Evolutionary conservation across 2,329 filamentous ascomycete genomes (phyloP).

Genomic region (Xylaria arbuscula): DNA sequence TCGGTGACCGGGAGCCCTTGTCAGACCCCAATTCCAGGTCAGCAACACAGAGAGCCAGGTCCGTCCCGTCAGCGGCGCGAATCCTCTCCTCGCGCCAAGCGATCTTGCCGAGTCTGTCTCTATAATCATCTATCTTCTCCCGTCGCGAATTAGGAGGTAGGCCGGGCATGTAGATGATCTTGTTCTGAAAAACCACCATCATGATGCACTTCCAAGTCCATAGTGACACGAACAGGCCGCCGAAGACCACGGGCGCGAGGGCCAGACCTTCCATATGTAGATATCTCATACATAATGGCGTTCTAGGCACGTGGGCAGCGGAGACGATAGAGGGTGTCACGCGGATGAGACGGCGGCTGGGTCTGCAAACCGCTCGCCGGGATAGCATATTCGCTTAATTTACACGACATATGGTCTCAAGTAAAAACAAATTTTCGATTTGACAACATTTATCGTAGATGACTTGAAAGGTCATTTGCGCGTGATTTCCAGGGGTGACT

Average conservation of each 20-base stretch:
- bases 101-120: constrained; percentile 68
- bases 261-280: constrained; percentile 58
- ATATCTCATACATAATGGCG: constrained; percentile 43
- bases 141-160: constrained; percentile 76
- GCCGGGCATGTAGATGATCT: constrained; percentile 84
- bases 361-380: constrained; percentile 33
- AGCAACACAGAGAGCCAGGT: constrained; percentile 58
- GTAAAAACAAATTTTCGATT: neutral
- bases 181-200: constrained; percentile 82
- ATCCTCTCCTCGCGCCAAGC: constrained; percentile 73
- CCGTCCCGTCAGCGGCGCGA: constrained; percentile 71
- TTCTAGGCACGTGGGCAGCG: constrained; percentile 40
- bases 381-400: constrained; percentile 35
- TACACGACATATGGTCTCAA: neutral
- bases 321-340: constrained; percentile 28
- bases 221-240: constrained; percentile 71
- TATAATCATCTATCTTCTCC: constrained; percentile 74
- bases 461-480: neutral
- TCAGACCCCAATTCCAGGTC: constrained; percentile 46
- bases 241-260: constrained; percentile 75
- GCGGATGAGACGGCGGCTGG: constrained; percentile 36
- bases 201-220: constrained; percentile 77
- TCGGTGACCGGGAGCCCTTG: constrained; percentile 32
- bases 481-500: neutral
- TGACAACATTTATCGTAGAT: neutral